Base-by-base conservation (phyloP, 2,329 filamentous ascomycete genomes). In the Aspergillus texensis region DNA sequence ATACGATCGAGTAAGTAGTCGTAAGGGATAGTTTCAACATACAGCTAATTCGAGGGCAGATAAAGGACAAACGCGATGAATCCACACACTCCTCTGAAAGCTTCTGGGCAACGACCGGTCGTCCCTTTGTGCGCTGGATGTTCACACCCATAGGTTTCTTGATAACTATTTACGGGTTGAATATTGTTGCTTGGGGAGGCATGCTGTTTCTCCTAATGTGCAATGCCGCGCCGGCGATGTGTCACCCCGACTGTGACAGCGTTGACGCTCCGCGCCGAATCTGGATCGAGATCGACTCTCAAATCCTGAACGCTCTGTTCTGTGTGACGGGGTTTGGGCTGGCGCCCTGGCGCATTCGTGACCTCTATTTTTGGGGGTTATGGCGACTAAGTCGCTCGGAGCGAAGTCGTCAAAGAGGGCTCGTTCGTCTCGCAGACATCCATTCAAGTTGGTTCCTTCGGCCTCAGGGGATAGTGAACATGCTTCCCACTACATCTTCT, bases 161-260 rank as follows among this genome's bases (percentile, higher is more conserved):
- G 60, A 86, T 94, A 46, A 91, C 89, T 2, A 76, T 96, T 6
- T 96, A 96, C 77, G 88, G 90, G 14, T 84, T 95, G 62, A 94
- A 94, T 67, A 86, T 96, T 24, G 87, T 96, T 11, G 93, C 91
- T 0, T 96, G 93, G 93, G 93, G 93, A 58, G 92, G 91, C 62
- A 96, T 96, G 93, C 84, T 96, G 39, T 96, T 96, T 78, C 81
- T 96, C 21, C 82, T 97, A 2, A 86, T 96, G 30, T 91, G 89
- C 81, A 92, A 93, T 71, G 92, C 84, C 28, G 92, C 81, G 75
- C 80, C 74, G 1, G 78, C 77, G 50, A 81, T 81, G 79, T 81
- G 79, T 77, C 80, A 83, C 69, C 89, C 85, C 0, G 81, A 81
- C 41, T 94, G 91, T 80, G 84, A 91, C 73, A 83, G 91, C 68